These are phyloP conservation scores for Fusarium annulatum DNA, from an alignment of 2,329 filamentous ascomycete species.

Conservation along the genomic window DNA sequence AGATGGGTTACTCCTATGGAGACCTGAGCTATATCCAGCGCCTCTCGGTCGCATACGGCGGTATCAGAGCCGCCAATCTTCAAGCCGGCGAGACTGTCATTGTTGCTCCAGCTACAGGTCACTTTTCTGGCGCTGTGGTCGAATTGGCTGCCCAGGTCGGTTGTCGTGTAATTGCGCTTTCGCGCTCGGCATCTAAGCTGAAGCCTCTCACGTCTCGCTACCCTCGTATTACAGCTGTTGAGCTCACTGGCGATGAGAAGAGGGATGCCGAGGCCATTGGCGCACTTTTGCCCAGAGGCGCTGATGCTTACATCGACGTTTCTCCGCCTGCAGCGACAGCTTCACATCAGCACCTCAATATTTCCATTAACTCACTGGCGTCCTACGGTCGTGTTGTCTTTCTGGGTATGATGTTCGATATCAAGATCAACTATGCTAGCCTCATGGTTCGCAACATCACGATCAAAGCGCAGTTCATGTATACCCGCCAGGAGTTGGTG, in stretches of 20 bases:
- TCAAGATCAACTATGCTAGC: constrained; percentile 24
- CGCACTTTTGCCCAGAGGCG: background rate
- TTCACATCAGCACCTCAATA: constrained; percentile 9
- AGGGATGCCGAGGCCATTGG: constrained; percentile 4
- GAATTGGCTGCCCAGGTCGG: constrained; percentile 33
- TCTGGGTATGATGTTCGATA: constrained; percentile 19
- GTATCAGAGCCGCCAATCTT: constrained; percentile 11
- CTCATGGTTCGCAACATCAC: constrained; percentile 24
- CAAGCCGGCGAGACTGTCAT: constrained; percentile 24
- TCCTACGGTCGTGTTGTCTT: constrained; percentile 1
- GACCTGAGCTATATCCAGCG: constrained; percentile 33
- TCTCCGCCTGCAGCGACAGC: constrained; percentile 25
- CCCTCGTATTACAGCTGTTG: constrained; percentile 1
- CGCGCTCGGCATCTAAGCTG: constrained; percentile 9
- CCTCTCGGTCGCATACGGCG: constrained; percentile 25
- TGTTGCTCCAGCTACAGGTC: constrained; percentile 27
- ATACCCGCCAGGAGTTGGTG: constrained; percentile 13
- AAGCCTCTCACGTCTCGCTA: constrained; percentile 10
- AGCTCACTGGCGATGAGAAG: constrained; percentile 18
- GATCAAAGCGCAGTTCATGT: constrained; percentile 28
- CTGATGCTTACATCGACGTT: constrained; percentile 30
- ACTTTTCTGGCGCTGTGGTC: constrained; percentile 31
- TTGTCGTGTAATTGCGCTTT: constrained; percentile 32
- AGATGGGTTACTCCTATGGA: constrained; percentile 28
- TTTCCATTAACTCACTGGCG: constrained; percentile 1